phyloP scores from a whole-genome alignment of 805 yeast genomes.

The Cyberlindnera xylosilytica region DNA sequence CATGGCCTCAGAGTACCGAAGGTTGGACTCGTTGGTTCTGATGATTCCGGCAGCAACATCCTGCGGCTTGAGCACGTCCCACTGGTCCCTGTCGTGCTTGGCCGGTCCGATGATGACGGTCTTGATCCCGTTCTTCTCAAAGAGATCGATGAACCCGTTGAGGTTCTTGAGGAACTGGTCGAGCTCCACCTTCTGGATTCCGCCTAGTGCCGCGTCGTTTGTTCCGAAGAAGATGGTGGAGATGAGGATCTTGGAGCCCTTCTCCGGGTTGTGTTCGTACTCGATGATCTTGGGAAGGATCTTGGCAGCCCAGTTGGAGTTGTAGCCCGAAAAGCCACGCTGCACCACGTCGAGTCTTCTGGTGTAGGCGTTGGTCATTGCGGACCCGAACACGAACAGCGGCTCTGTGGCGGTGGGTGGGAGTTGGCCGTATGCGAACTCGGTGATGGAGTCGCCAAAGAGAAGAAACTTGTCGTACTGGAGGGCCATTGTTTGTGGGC shows the following conservation, averaged over 20 bases:
- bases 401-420: constrained; percentile 24
- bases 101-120: constrained; percentile 65
- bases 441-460: constrained; percentile 73
- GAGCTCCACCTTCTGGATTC: constrained; percentile 49
- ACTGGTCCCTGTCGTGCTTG: constrained; percentile 43
- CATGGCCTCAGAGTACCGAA: constrained; percentile 50
- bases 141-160: constrained; percentile 37
- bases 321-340: constrained; percentile 80
- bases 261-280: constrained; percentile 39
- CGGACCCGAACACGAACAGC: constrained; percentile 50
- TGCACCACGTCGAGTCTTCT: constrained; percentile 66
- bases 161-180: constrained; percentile 49
- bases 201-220: constrained; percentile 59
- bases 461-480: constrained; percentile 45
- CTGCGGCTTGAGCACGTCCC: constrained; percentile 34
- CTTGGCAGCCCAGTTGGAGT: constrained; percentile 53
- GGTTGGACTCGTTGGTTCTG: constrained; percentile 45
- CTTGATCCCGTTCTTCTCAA: constrained; percentile 41
- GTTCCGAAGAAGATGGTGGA: constrained; percentile 76
- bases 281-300: constrained; percentile 50
- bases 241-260: constrained; percentile 32
- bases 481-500: constrained; percentile 1
- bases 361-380: constrained; percentile 46
- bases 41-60: constrained; percentile 37
- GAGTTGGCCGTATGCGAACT: constrained; percentile 42